Evolutionary conservation across 2,329 filamentous ascomycete species (phyloP).

Genomic region (Magnaporthiopsis poae): DNA sequence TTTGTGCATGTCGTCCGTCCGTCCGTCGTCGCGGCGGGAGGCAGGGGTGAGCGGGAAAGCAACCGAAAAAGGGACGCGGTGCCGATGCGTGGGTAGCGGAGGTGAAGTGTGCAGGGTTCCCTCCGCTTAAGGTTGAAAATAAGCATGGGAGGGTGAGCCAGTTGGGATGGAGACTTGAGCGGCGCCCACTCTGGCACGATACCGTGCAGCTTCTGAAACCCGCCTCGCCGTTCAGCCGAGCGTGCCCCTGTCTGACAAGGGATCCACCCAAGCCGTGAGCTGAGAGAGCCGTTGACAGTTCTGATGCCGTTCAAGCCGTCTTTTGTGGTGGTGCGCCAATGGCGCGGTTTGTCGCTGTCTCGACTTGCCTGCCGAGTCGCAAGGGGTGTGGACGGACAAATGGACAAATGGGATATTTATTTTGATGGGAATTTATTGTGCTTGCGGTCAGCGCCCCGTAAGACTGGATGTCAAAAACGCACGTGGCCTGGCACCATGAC

Average conservation of each 20-base stretch:
- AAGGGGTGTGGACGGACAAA: neutral
- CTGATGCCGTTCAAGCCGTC: neutral
- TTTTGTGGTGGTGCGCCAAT: no score
- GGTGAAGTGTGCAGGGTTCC: neutral
- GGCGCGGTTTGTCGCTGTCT: no score
- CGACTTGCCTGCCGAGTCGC: no score
- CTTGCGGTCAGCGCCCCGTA: no score
- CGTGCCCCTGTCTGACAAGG: neutral
- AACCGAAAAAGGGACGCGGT: neutral
- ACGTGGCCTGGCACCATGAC: neutral
- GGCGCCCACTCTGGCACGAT: conserved; percentile 1
- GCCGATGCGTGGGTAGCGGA: neutral
- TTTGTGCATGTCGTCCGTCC: neutral
- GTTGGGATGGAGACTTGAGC: neutral
- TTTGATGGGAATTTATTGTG: neutral
- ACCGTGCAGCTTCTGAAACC: conserved; percentile 4
- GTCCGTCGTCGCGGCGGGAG: neutral
- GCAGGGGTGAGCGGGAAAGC: neutral
- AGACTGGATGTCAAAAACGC: no score
- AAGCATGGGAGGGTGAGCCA: conserved; percentile 1
- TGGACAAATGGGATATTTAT: no score
- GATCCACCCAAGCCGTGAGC: neutral
- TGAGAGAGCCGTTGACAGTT: neutral
- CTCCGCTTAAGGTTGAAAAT: conserved; percentile 5
- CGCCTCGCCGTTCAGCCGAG: neutral